Conservation (phyloP, 75 land plant species). For the Chamaecyparis obtusa region DNA sequence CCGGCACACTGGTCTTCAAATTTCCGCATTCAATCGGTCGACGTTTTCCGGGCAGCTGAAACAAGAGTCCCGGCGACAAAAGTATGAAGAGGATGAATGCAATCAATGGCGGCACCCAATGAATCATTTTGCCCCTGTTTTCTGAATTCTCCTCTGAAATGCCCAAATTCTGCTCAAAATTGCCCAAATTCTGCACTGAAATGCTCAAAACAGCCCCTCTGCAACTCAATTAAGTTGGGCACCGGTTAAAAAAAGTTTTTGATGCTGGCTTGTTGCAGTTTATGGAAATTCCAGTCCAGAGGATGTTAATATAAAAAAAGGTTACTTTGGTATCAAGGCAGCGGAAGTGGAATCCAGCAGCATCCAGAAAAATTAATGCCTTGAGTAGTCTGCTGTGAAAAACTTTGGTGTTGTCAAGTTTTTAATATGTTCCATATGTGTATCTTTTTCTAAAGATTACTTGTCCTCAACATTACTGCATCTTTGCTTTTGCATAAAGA, state of each 20-base stretch:
- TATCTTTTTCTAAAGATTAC: not conserved
- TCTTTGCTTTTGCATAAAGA: not conserved
- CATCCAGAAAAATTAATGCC: not conserved
- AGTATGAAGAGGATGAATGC: constrained; percentile 31
- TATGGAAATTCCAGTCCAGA: not conserved
- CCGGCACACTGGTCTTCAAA: constrained; percentile 27
- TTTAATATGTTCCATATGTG: not conserved
- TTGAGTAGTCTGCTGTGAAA: no score
- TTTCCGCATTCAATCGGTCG: constrained; percentile 27
- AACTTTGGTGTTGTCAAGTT: no score
- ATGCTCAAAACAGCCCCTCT: no score
- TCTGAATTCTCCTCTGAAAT: no score
- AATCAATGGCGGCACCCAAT: constrained; percentile 23
- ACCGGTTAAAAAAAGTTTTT: no score
- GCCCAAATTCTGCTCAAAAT: no score
- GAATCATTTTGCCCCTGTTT: not conserved
- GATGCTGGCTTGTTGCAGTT: not conserved
- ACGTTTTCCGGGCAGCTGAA: constrained; percentile 33
- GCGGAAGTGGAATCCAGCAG: not conserved
- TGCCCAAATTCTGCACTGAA: no score
- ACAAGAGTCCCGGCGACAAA: constrained; percentile 32
- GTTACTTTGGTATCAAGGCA: not conserved
- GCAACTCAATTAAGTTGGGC: no score
- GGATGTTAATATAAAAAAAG: not conserved
- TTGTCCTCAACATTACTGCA: not conserved